These are phyloP conservation scores for Angomonas deanei DNA, from an alignment of 208 protist species.

Conservation along the genomic window DNA sequence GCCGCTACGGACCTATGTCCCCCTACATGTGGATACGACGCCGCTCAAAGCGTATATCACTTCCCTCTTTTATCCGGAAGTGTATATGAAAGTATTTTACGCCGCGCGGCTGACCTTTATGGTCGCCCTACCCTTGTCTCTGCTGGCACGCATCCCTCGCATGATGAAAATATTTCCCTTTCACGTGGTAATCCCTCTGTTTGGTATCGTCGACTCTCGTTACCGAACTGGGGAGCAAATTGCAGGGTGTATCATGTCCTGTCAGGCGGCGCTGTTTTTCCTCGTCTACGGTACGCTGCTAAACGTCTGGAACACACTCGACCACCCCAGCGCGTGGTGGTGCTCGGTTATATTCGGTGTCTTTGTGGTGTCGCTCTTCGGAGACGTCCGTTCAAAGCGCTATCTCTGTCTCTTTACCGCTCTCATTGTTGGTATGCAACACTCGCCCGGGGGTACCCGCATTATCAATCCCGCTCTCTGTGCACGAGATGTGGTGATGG, in stretches of 20 bases:
- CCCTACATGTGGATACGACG: slow-evolving; percentile 2
- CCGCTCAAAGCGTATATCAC: slow-evolving; percentile 10
- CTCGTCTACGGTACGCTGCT: slow-evolving; percentile 25
- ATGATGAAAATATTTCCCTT: slow-evolving; percentile 27
- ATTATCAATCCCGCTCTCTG: slow-evolving; percentile 20
- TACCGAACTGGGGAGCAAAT: slow-evolving; percentile 53
- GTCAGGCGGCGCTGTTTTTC: slow-evolving; percentile 23
- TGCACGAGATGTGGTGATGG: slow-evolving; percentile 39
- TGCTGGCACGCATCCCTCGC: slow-evolving; percentile 24
- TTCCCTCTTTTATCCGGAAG: slow-evolving; percentile 25
- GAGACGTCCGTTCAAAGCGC: slow-evolving; percentile 18
- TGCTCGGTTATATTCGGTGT: slow-evolving; percentile 20
- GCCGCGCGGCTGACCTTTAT: slow-evolving; percentile 47
- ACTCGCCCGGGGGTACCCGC: slow-evolving; percentile 3
- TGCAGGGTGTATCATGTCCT: slow-evolving; percentile 8
- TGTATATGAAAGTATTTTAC: slow-evolving; percentile 42
- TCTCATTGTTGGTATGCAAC: slow-evolving; percentile 30
- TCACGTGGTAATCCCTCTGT: slow-evolving; percentile 27
- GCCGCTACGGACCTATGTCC: background rate
- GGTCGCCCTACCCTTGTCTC: slow-evolving; percentile 30
- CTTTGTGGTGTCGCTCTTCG: slow-evolving; percentile 32
- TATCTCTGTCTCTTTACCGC: slow-evolving; percentile 16
- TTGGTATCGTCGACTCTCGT: slow-evolving; percentile 31
- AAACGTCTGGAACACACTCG: slow-evolving; percentile 8
- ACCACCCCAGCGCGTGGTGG: slow-evolving; percentile 29